Evolutionary conservation across 768 basidiomycete species (phyloP), one percentile per base, ranked within the genome.

Genomic region (Boletellus ananiceps): DNA sequence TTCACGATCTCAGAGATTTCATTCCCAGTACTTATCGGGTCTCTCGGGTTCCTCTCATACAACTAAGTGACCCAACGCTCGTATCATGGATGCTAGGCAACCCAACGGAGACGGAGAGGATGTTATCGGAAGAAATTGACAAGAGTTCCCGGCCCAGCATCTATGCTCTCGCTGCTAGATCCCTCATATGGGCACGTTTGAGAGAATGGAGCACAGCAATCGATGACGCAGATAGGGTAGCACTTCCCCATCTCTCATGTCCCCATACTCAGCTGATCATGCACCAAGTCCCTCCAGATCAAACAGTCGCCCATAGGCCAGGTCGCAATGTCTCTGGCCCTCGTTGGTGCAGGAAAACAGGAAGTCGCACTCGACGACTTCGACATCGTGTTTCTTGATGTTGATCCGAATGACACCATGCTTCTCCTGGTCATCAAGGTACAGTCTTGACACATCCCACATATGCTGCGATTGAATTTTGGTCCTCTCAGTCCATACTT

Each of bases 401-500:
- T 8, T 2, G n/a, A 44, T 29, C 29, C 19, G 18, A 18, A 15
- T 2, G 42, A 44, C 23, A 44, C 8, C 37, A 39, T 32, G 12
- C n/a, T 50, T 39, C 36, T 50, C 11, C 39, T 44, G 37, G 29
- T 39, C 2, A 15, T 44, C n/a, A 50, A 44, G 37, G 49, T 44
- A 18, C 7, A 29, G 6, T 7, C 27, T 29, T 29, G 27, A 29
- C 29, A 31, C 18, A 13, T 21, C 23, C 13, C 29, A 32, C 16
- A 16, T 18, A 8, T 18, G 5, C 29, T 12, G 8, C 4, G 33
- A 35, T 16, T 6, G 15, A 35, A 8, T 4, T 9, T 34, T 2
- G 15, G 14, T 18, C 21, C 9, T 15, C 25, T 23, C 7, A 44
- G 42, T 39, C 37, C 25, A 44, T 50, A 11, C 18, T 50, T 2